A percentile compares a stretch with the other conserved stretches of the same genome.
Conservation (phyloP, 2,329 filamentous ascomycete species). For the Aspergillus jensenii region DNA sequence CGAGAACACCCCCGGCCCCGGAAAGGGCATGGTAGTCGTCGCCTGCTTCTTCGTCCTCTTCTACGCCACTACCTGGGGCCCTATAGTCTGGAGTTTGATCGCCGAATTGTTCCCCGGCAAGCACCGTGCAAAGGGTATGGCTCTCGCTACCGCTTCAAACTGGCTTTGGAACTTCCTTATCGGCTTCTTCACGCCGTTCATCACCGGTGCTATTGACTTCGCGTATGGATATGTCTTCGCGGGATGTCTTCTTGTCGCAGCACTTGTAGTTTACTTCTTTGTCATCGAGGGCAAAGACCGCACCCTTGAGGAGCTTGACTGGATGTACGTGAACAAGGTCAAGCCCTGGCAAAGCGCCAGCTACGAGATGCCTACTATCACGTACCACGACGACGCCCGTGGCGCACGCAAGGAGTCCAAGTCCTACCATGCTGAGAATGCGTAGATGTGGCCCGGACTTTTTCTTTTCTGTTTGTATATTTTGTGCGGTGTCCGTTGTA, state of each 20-base stretch:
- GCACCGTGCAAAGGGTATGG: slow-evolving; percentile 71
- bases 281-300: slow-evolving; percentile 71
- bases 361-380: slow-evolving; percentile 36
- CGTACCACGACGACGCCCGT: slow-evolving; percentile 15
- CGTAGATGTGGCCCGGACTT: slow-evolving; percentile 8
- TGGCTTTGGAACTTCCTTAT: slow-evolving; percentile 74
- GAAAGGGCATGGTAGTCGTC: slow-evolving; percentile 70
- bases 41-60: slow-evolving; percentile 69
- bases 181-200: slow-evolving; percentile 76
- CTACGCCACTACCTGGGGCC: slow-evolving; percentile 70
- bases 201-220: slow-evolving; percentile 69
- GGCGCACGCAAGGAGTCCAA: slow-evolving; percentile 24
- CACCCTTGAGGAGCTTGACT: slow-evolving; percentile 72
- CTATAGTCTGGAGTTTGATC: slow-evolving; percentile 52
- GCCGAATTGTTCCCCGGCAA: slow-evolving; percentile 45
- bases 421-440: slow-evolving; percentile 29
- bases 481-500: neutral
- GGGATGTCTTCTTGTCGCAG: slow-evolving; percentile 65
- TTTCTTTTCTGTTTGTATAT: neutral
- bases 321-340: slow-evolving; percentile 66
- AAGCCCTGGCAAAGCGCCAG: slow-evolving; percentile 59
- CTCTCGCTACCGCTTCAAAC: slow-evolving; percentile 75
- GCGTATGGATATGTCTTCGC: slow-evolving; percentile 76
- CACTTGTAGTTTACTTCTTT: slow-evolving; percentile 68
- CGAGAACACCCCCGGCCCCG: slow-evolving; percentile 48